Evolutionary conservation across 768 basidiomycete genomes (phyloP).

Genomic region (Tylopilus subfusipes): DNA sequence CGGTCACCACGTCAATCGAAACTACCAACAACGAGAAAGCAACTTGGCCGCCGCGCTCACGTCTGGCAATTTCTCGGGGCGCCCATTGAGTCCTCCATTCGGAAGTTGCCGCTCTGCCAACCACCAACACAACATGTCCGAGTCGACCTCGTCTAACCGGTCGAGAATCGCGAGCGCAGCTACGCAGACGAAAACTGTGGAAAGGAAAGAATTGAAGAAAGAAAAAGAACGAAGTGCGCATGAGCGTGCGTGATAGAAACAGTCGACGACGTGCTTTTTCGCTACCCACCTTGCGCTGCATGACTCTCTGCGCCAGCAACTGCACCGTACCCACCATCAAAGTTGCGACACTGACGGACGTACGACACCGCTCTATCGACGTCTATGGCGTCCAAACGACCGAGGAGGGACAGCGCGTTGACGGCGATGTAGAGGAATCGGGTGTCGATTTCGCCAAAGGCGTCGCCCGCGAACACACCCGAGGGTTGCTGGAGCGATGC

Average conservation of each 20-base stretch:
- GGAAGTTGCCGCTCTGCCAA: conserved; percentile 89
- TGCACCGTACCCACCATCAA: conserved; percentile 93
- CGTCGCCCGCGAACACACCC: conserved; percentile 87
- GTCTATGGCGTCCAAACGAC: conserved; percentile 66
- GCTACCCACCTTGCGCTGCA: conserved; percentile 71
- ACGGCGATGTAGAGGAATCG: conserved; percentile 90
- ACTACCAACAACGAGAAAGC: neutral
- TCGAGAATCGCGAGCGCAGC: conserved; percentile 87
- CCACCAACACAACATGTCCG: conserved; percentile 88
- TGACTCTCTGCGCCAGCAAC: conserved; percentile 88
- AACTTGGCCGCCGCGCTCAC: conserved; percentile 44
- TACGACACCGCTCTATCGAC: conserved; percentile 65
- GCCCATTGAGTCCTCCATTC: conserved; percentile 90
- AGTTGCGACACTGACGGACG: conserved; percentile 78
- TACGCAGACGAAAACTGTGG: conserved; percentile 84
- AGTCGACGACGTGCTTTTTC: too few species aligned
- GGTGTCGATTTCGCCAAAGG: conserved; percentile 89
- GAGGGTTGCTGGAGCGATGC: conserved; percentile 79
- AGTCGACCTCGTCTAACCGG: conserved; percentile 73
- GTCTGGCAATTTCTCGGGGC: conserved; percentile 97
- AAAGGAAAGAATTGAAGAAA: neutral
- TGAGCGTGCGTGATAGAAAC: neutral
- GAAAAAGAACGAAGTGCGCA: too few species aligned
- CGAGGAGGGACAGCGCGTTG: conserved; percentile 76
- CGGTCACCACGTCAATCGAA: neutral